Evolutionary conservation across 2,329 filamentous ascomycete genomes (phyloP).

Genomic region (Xylariaceae sp.): DNA sequence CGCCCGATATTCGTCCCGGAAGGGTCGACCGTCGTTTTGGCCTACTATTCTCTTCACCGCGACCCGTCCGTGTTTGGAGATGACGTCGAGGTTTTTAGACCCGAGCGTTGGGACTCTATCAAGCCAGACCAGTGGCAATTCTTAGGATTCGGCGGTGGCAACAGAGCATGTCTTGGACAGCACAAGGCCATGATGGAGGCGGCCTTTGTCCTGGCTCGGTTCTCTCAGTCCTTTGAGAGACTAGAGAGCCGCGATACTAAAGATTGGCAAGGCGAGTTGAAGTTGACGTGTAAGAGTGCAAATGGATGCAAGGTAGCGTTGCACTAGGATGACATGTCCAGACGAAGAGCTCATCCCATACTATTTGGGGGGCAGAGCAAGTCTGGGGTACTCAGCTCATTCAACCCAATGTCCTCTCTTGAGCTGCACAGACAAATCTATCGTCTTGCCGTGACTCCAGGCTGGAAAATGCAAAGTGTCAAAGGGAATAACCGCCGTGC

Average conservation of each 20-base stretch:
- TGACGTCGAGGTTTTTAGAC: constrained; percentile 12
- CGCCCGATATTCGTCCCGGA: constrained; percentile 10
- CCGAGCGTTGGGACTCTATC: constrained; percentile 14
- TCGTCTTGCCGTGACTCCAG: not conserved
- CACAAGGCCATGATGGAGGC: constrained; percentile 12
- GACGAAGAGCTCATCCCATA: constrained; percentile 2
- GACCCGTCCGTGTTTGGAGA: constrained; percentile 11
- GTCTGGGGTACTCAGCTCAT: too few species aligned
- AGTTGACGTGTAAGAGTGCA: constrained; percentile 15
- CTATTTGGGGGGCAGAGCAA: too few species aligned
- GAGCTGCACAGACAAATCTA: not conserved
- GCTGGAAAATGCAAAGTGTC: not conserved
- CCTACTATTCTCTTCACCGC: constrained; percentile 12
- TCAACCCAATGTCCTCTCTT: too few species aligned
- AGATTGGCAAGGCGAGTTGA: constrained; percentile 14
- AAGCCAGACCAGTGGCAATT: constrained; percentile 13
- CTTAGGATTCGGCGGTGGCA: constrained; percentile 12
- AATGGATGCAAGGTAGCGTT: constrained; percentile 20
- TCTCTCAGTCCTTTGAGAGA: constrained; percentile 4
- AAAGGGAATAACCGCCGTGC: not conserved
- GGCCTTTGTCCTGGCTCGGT: constrained; percentile 10
- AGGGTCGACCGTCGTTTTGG: constrained; percentile 8
- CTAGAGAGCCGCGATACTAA: constrained; percentile 6
- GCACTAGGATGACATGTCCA: too few species aligned
- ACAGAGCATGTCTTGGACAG: constrained; percentile 12